Base-by-base conservation (phyloP, 192 early-diverging fungal genomes). In the Linnemannia zychae region DNA sequence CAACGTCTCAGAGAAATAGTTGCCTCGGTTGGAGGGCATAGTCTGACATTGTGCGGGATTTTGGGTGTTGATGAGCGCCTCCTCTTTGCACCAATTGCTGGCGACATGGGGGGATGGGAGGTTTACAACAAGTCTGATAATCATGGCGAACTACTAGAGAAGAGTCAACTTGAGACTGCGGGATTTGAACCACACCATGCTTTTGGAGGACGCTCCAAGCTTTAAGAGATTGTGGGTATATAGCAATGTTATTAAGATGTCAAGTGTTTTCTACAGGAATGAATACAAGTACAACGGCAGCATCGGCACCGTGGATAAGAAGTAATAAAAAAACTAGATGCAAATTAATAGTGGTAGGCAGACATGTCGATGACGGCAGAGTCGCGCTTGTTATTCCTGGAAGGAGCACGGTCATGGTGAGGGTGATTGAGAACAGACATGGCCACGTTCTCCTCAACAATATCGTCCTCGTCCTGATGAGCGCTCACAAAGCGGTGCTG, bases 51-150 rank as follows among this genome's bases (percentile, higher is more conserved):
- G 44, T 87, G 92, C 50, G 80, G 90, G 53, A 88, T 91, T 34
- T 80, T 95, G 12, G 94, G 93, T 57, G 88, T 94, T 16, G 88
- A 89, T 22, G 86, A 88, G 68, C 78, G 82, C 24, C 71, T 95
- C 75, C 57, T 95, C 15, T 90, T 89, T 80, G 93, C 94, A 0
- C 94, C 95, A 1, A 93, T 96, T 79, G 92, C 93, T 33, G 80
- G 80, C 20, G 63, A 74, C 20, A 33, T 52, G 15, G 87, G 88
- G 12, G 91, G 91, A 70, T 96, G 93, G 94, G 90, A 80, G 22
- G 84, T 67, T 2, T 95, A 88, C 81, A 94, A 96, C 78, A 81
- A 80, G 40, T 74, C 53, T 34, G 93, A 94, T 73, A 95, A 95
- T 81, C 78, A 88, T 40, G 93, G 93, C 48, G 89, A 94, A 75